Evolutionary conservation across 768 basidiomycete species (phyloP).

Genomic region (Nidula microcarpa): DNA sequence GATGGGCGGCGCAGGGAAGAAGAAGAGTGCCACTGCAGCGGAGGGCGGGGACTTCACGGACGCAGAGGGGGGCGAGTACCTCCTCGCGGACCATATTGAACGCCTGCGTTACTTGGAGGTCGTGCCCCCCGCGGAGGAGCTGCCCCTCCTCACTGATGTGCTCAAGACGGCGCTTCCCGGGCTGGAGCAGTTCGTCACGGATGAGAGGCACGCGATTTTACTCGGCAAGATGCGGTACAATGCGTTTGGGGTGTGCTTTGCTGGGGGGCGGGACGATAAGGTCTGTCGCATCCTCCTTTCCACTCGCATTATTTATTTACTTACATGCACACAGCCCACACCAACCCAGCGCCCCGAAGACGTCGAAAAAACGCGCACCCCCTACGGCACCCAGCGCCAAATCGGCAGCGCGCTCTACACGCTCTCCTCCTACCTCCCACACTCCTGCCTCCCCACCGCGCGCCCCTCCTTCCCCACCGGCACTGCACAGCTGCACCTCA

Average conservation of each 20-base stretch:
- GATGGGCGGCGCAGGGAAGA: no score
- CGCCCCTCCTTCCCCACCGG: conserved; percentile 63
- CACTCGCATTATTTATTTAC: background rate
- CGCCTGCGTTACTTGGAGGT: conserved; percentile 66
- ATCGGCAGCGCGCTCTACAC: conserved; percentile 74
- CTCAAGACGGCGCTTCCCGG: conserved; percentile 65
- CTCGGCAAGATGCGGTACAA: conserved; percentile 77
- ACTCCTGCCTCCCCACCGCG: conserved; percentile 72
- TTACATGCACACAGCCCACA: conserved; percentile 54
- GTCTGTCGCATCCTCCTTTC: conserved; percentile 26
- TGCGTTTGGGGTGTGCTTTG: conserved; percentile 67
- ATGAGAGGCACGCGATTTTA: conserved; percentile 57
- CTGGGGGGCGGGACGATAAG: conserved; percentile 67
- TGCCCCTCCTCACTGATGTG: conserved; percentile 47
- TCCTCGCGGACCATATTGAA: conserved; percentile 74
- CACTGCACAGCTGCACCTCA: conserved; percentile 65
- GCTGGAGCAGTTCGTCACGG: conserved; percentile 65
- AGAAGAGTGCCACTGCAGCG: conserved; percentile 6
- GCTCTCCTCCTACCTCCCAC: conserved; percentile 73
- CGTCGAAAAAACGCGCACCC: conserved; percentile 71
- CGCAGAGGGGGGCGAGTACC: conserved; percentile 51
- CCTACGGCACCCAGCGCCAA: conserved; percentile 71
- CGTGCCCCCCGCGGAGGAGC: conserved; percentile 44
- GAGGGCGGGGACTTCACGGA: conserved; percentile 39
- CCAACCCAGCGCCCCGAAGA: conserved; percentile 61